Base-by-base conservation (phyloP, 345 rosid species). In the Eutrema yunnanense region DNA sequence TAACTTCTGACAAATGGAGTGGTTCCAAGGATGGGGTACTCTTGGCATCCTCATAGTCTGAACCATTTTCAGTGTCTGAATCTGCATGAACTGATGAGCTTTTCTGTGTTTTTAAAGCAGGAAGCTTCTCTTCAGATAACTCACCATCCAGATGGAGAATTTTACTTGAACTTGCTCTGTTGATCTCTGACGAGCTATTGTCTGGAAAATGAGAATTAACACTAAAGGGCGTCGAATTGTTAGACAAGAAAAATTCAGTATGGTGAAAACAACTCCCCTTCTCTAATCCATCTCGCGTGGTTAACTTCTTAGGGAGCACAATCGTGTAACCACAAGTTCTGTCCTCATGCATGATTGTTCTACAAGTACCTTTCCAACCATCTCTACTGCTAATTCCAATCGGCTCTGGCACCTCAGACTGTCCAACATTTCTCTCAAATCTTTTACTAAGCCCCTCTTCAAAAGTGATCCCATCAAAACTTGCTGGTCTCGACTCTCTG, bases 381-480 rank as follows among this genome's bases (percentile, higher is more conserved):
- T 90, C 96, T 80, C 86, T 84, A 49, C 96, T 92, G 81, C 96
- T 88, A 62, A 92, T 90, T 46, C 96, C 96, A 73, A 86, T 52
- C 62, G 96, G 92, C 65, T 82, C 90, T 50, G 27, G 72, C 68
- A 69, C 56, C 22, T 59, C 71, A 40, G 69, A 43, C 22, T 75
- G 43, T 47, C 60, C 80, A 77, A 49, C 69, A 53, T 38, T 55
- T 54, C 55, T 40, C 57, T 66, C 73, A 73, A 43, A 30, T 44
- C 64, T 78, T 52, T 32, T 60, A 26, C 52, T 67, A 48, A 30
- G 61, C 69, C 79, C 77, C 69, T 77, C 75, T 41, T 40, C 65
- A 26, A 61, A 54, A 14, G 55, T 68, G 60, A 52, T 13, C 41
- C 70, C 61, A 68, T 77, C 81, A 22, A 73, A 73, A 62, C 84